phyloP scores from a whole-genome alignment of 345 rosid species.

The Syzygium jambos region DNA sequence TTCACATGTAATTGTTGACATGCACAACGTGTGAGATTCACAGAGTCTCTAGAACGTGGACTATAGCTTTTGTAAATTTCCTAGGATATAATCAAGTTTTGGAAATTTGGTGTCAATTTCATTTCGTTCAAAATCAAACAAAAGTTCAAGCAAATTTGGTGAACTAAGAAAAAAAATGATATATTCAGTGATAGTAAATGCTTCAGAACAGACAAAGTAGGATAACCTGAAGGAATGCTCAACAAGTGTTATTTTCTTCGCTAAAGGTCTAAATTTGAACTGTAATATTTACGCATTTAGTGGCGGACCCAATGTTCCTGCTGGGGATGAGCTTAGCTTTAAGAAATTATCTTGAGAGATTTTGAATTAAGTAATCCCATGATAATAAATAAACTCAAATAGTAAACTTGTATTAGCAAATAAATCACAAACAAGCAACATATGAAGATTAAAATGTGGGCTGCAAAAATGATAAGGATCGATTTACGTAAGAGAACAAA shows the following conservation, averaged over 20 bases:
- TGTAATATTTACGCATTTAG: neutral
- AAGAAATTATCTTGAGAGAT: neutral
- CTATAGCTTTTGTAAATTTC: neutral
- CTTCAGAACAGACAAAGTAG: neutral
- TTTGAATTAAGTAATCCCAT: neutral
- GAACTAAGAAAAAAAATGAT: neutral
- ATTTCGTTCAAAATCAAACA: no score
- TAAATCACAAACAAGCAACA: neutral
- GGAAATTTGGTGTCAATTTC: no score
- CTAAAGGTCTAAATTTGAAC: neutral
- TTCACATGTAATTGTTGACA: neutral
- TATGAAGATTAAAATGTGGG: neutral
- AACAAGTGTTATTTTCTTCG: neutral
- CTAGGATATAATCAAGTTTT: neutral
- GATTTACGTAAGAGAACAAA: neutral
- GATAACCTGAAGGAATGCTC: neutral
- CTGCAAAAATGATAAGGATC: neutral
- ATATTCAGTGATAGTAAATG: neutral
- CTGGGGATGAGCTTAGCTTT: neutral
- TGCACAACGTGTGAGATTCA: neutral
- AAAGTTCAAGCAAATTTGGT: neutral
- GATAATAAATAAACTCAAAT: neutral
- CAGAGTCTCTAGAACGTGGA: neutral
- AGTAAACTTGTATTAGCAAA: neutral
- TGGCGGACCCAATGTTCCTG: neutral